Evolutionary conservation across 2,329 filamentous ascomycete species (phyloP).

Genomic region (Exophiala sideris): DNA sequence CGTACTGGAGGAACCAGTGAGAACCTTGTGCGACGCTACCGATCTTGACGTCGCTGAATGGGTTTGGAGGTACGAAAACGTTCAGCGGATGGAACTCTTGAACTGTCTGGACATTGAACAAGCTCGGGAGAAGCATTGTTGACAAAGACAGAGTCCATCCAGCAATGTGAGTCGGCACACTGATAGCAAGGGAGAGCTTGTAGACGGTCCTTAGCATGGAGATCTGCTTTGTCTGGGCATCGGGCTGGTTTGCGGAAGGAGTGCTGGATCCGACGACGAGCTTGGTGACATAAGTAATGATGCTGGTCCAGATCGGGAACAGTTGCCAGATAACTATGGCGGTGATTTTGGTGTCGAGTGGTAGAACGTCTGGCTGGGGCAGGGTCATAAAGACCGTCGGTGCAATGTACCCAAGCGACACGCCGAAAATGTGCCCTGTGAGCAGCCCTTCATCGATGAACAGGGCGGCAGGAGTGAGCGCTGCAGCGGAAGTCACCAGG

Average conservation of each 20-base stretch:
- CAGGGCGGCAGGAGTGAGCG: constrained; percentile 31
- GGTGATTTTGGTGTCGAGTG: constrained; percentile 42
- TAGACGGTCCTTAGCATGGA: constrained; percentile 37
- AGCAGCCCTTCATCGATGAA: constrained; percentile 34
- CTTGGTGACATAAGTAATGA: constrained; percentile 21
- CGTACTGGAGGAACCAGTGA: constrained; percentile 47
- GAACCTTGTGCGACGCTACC: constrained; percentile 38
- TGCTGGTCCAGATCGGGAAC: constrained; percentile 46
- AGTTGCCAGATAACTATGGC: constrained; percentile 50
- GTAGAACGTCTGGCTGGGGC: constrained; percentile 38
- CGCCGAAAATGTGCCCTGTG: constrained; percentile 37
- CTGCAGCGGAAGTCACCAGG: constrained; percentile 33
- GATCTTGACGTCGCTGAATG: constrained; percentile 27
- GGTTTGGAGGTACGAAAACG: constrained; percentile 40
- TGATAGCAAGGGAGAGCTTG: constrained; percentile 39
- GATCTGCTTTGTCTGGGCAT: constrained; percentile 19
- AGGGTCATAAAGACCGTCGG: constrained; percentile 43
- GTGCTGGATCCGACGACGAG: constrained; percentile 31
- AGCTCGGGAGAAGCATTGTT: constrained; percentile 38
- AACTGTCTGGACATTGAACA: constrained; percentile 33
- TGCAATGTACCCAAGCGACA: constrained; percentile 41
- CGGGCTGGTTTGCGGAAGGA: constrained; percentile 11
- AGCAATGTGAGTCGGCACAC: constrained; percentile 39
- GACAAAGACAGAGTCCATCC: constrained; percentile 40
- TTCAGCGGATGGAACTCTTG: constrained; percentile 36